Conservation (phyloP, 345 rosid genomes). For the Kernera saxatilis region DNA sequence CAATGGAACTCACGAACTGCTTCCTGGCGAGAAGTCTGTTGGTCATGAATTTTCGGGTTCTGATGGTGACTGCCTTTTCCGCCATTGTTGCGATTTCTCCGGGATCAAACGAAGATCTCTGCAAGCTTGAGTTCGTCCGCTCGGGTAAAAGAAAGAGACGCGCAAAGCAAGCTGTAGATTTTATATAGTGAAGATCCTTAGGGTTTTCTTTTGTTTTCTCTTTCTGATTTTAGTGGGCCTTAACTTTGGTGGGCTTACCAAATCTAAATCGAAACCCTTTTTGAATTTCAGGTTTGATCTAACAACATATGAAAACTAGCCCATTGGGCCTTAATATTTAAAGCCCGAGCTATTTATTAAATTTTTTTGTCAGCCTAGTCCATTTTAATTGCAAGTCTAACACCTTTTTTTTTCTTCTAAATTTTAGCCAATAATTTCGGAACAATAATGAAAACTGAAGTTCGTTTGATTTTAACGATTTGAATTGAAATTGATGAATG, state of each 20-base stretch:
- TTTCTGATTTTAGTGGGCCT: slow-evolving; percentile 8
- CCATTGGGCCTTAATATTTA: not conserved
- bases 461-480: not conserved
- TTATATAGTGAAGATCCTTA: slow-evolving; percentile 4
- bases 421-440: not conserved
- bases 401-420: no score
- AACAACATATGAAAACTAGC: not conserved
- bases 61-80: slow-evolving; percentile 85
- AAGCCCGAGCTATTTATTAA: not conserved
- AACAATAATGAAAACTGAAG: not conserved
- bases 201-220: slow-evolving; percentile 10
- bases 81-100: slow-evolving; percentile 43
- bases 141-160: not conserved
- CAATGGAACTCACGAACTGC: slow-evolving; percentile 66
- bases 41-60: slow-evolving; percentile 96
- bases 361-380: not conserved
- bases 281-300: not conserved
- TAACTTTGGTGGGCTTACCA: not conserved
- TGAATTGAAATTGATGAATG: not conserved
- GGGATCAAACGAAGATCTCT: slow-evolving; percentile 15
- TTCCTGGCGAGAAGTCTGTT: slow-evolving; percentile 98
- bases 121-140: slow-evolving; percentile 27
- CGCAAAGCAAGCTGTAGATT: not conserved
- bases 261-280: not conserved
- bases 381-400: no score